Conservation (phyloP, 164 flowering plant genomes). For the Sextonia rubra region DNA sequence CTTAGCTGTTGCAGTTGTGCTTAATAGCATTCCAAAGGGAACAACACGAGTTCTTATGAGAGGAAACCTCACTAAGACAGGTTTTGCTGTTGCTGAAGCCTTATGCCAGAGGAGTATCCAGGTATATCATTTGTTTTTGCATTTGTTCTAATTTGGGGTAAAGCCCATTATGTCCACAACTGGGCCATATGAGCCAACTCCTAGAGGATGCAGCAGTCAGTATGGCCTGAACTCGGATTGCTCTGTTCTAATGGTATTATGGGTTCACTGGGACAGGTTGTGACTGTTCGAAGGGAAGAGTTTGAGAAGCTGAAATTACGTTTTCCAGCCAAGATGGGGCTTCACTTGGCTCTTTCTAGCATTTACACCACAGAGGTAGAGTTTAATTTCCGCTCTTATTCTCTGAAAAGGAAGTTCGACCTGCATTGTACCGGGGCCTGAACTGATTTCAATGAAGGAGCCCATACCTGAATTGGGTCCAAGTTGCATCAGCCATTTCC, state of each 20-base stretch:
- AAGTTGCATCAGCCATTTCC: not conserved
- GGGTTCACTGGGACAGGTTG: constrained; percentile 24
- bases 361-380: constrained; percentile 22
- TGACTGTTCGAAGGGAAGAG: constrained; percentile 17
- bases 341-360: constrained; percentile 26
- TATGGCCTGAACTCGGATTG: too few relatives aligned
- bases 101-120: constrained; percentile 46
- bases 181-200: too few relatives aligned
- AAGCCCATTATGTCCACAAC: too few relatives aligned
- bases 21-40: constrained; percentile 54
- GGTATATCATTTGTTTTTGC: constrained; percentile 22
- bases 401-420: not conserved
- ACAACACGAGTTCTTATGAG: constrained; percentile 45
- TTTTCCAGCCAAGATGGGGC: constrained; percentile 2
- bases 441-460: not conserved
- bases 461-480: not conserved
- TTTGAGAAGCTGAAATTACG: constrained; percentile 23
- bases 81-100: constrained; percentile 31
- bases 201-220: too few relatives aligned
- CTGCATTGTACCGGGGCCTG: too few relatives aligned
- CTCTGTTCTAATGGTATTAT: too few relatives aligned
- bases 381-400: not conserved
- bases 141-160: too few relatives aligned
- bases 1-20: constrained; percentile 46
- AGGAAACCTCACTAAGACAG: constrained; percentile 46